phyloP scores from a whole-genome alignment of 345 rosid species.

The Euphorbia pulcherrima region DNA sequence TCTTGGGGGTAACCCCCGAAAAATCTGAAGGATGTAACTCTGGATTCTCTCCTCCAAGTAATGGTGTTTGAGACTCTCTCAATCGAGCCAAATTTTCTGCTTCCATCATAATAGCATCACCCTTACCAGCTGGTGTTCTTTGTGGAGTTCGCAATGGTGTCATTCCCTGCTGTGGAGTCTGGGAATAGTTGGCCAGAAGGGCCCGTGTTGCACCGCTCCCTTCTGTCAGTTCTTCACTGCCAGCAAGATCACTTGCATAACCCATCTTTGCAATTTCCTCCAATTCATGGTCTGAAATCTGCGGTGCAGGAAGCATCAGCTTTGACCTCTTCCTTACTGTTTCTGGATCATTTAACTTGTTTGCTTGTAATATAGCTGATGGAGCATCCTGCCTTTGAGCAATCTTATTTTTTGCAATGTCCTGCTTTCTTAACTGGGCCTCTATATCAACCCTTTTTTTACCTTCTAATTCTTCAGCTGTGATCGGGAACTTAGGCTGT shows the following conservation, averaged over 20 bases:
- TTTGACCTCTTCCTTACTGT: slow-evolving; percentile 91
- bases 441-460: slow-evolving; percentile 85
- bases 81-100: slow-evolving; percentile 94
- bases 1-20: slow-evolving; percentile 96
- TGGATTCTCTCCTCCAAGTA: slow-evolving; percentile 95
- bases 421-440: slow-evolving; percentile 82
- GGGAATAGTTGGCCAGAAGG: slow-evolving; percentile 87
- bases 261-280: slow-evolving; percentile 99
- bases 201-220: slow-evolving; percentile 95
- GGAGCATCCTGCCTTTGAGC: slow-evolving; percentile 95
- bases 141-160: slow-evolving; percentile 90
- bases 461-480: slow-evolving; percentile 94
- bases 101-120: slow-evolving; percentile 99
- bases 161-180: slow-evolving; percentile 83
- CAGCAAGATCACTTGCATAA: slow-evolving; percentile 84
- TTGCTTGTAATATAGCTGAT: slow-evolving; percentile 88
- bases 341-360: slow-evolving; percentile 96
- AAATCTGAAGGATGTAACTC: slow-evolving; percentile 99
- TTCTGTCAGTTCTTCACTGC: slow-evolving; percentile 75
- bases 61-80: slow-evolving; percentile 97
- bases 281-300: slow-evolving; percentile 88
- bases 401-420: slow-evolving; percentile 78
- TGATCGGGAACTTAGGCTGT: slow-evolving; percentile 76
- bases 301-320: slow-evolving; percentile 97
- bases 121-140: slow-evolving; percentile 94